Percentiles rank a stretch among this genome's conserved stretches.
Conservation (phyloP, 805 yeast species). For the Zygotorulaspora chibaensis region DNA sequence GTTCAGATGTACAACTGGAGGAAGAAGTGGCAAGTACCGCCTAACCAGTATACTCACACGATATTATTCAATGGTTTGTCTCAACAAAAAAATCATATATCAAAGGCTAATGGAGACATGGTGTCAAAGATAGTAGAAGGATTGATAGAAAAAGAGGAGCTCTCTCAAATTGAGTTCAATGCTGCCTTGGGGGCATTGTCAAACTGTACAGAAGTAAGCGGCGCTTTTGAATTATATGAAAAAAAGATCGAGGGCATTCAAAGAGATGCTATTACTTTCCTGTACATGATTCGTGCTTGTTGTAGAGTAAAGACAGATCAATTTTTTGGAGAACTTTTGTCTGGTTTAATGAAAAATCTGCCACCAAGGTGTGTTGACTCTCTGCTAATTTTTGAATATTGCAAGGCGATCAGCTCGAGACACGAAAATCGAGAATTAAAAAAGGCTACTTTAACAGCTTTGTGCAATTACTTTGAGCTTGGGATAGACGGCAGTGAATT, state of each 20-base stretch:
- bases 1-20: constrained; percentile 49
- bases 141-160: constrained; percentile 28
- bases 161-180: constrained; percentile 43
- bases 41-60: constrained; percentile 46
- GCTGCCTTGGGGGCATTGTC: constrained; percentile 44
- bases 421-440: constrained; percentile 4
- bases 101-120: constrained; percentile 35
- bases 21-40: constrained; percentile 57
- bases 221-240: constrained; percentile 40
- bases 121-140: constrained; percentile 34
- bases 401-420: constrained; percentile 21
- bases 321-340: constrained; percentile 18
- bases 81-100: constrained; percentile 28
- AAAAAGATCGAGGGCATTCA: constrained; percentile 16
- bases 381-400: constrained; percentile 23
- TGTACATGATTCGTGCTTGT: constrained; percentile 23
- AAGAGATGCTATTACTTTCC: constrained; percentile 25
- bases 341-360: constrained; percentile 17
- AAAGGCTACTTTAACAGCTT: constrained; percentile 8
- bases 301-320: constrained; percentile 17
- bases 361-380: constrained; percentile 22
- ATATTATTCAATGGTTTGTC: constrained; percentile 46
- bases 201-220: constrained; percentile 38
- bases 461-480: constrained; percentile 19
- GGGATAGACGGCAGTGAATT: background rate